Conservation (phyloP, 148 eudicot genomes). For the Vaccinium vitisidaea region DNA sequence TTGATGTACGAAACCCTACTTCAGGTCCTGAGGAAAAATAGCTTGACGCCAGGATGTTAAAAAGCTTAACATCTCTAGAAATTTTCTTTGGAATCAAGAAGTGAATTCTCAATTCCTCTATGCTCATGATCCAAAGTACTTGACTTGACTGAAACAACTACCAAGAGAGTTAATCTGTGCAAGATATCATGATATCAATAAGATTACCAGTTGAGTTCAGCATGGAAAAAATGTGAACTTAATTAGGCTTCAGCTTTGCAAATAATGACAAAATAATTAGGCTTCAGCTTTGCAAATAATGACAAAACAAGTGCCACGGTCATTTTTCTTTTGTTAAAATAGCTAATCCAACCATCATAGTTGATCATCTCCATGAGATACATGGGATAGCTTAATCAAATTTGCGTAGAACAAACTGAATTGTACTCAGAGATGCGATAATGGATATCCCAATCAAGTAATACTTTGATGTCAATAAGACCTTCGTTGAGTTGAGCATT, state of each 20-base stretch:
- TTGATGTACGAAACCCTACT: not conserved
- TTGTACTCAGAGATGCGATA: not conserved
- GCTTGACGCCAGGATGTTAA: no score
- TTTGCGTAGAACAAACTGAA: not conserved
- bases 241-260: not conserved
- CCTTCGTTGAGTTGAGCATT: not conserved
- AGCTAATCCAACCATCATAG: not conserved
- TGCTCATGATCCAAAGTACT: not conserved
- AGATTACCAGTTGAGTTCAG: not conserved
- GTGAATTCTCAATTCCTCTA: no score
- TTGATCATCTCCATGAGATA: not conserved
- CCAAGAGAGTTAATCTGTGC: not conserved
- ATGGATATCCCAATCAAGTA: not conserved
- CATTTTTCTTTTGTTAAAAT: not conserved
- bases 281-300: not conserved
- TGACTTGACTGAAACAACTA: not conserved
- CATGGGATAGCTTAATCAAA: not conserved
- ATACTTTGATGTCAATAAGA: slow-evolving; percentile 1
- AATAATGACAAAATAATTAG: not conserved
- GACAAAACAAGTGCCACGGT: not conserved
- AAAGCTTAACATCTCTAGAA: no score
- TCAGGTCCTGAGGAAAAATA: not conserved
- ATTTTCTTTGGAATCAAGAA: no score
- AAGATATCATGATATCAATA: not conserved
- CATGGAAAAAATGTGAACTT: not conserved